Evolutionary conservation across 352 stramenopile species (phyloP).

Genomic region (Phytophthora lateralis): DNA sequence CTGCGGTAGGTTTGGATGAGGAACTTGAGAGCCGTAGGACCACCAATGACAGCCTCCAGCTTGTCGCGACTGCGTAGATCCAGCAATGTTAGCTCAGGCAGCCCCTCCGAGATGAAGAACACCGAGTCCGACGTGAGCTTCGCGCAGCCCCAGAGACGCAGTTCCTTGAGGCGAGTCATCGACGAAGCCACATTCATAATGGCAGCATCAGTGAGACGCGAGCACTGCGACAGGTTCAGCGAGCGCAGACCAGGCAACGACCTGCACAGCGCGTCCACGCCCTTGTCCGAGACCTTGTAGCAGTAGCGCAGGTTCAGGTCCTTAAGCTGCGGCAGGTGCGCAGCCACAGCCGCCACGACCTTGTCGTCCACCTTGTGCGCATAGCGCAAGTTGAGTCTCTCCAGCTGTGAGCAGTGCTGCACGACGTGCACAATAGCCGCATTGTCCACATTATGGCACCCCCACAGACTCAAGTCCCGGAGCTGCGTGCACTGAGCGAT

Average conservation of each 20-base stretch:
- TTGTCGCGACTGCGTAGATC: slow-evolving; percentile 83
- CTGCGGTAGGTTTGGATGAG: slow-evolving; percentile 79
- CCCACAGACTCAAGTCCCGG: slow-evolving; percentile 67
- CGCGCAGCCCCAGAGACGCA: slow-evolving; percentile 83
- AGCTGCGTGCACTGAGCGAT: slow-evolving; percentile 55
- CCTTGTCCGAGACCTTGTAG: slow-evolving; percentile 84
- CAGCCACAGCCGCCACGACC: slow-evolving; percentile 62
- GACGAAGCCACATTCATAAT: slow-evolving; percentile 64
- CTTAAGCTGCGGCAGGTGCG: slow-evolving; percentile 50
- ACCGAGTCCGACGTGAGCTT: slow-evolving; percentile 81
- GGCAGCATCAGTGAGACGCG: slow-evolving; percentile 72
- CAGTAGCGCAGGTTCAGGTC: slow-evolving; percentile 86
- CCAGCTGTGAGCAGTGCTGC: slow-evolving; percentile 48
- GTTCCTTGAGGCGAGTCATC: slow-evolving; percentile 63
- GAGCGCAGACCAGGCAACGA: slow-evolving; percentile 48
- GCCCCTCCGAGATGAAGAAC: slow-evolving; percentile 66
- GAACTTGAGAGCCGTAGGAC: slow-evolving; percentile 73
- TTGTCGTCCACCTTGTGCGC: slow-evolving; percentile 87
- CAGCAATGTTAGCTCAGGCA: slow-evolving; percentile 67
- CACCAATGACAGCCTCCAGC: slow-evolving; percentile 79
- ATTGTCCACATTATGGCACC: slow-evolving; percentile 85
- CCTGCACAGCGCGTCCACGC: slow-evolving; percentile 60
- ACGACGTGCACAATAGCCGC: slow-evolving; percentile 58
- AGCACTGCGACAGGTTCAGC: slow-evolving; percentile 87
- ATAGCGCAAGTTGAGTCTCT: slow-evolving; percentile 77